Conservation (phyloP, 140 eudicot species). For the Cichorium intybus region DNA sequence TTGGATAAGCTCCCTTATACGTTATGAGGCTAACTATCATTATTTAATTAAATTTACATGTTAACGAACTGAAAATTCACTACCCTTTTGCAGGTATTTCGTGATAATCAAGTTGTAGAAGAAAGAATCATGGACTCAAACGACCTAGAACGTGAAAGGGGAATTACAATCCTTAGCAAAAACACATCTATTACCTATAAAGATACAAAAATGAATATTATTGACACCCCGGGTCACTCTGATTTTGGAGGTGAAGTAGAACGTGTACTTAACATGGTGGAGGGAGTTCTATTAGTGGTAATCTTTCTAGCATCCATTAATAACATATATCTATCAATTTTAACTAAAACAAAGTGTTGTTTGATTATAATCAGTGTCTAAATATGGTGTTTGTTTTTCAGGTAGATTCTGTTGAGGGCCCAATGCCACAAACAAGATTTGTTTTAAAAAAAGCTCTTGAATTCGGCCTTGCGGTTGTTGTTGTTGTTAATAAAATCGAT, state of each 20-base stretch:
- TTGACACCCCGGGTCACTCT: constrained; percentile 97
- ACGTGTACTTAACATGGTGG: constrained; percentile 97
- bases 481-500: constrained; percentile 89
- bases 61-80: background rate
- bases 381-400: constrained; percentile 10
- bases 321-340: too few relatives aligned
- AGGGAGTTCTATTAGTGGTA: constrained; percentile 96
- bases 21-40: background rate
- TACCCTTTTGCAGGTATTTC: constrained; percentile 66
- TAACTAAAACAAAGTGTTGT: too few relatives aligned
- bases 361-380: too few relatives aligned
- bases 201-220: constrained; percentile 87
- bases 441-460: constrained; percentile 96
- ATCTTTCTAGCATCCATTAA: too few relatives aligned
- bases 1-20: background rate
- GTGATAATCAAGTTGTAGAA: constrained; percentile 89
- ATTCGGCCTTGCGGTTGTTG: constrained; percentile 95
- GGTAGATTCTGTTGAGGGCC: constrained; percentile 99
- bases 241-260: constrained; percentile 99
- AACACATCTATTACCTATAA: constrained; percentile 88
- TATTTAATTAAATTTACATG: background rate
- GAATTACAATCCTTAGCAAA: constrained; percentile 95
- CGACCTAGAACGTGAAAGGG: constrained; percentile 97
- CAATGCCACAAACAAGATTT: constrained; percentile 99
- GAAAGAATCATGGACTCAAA: constrained; percentile 99